Percentiles rank a stretch among this genome's conserved stretches.
phyloP scores from a whole-genome alignment of 2,329 filamentous ascomycete genomes.

The Epichloe uncinata region DNA sequence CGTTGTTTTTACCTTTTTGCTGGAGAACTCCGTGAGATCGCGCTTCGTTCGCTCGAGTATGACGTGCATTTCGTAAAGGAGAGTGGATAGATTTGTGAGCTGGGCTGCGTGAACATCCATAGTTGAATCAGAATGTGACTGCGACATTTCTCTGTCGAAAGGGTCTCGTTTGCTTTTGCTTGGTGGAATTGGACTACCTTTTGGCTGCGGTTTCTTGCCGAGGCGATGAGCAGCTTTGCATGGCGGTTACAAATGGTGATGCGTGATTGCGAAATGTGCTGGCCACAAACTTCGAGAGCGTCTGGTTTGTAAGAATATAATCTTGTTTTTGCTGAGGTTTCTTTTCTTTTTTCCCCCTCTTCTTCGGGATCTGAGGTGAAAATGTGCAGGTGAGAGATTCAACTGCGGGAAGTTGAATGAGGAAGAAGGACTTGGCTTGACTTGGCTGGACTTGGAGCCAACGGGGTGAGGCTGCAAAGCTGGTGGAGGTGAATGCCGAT shows the following conservation, averaged over 20 bases:
- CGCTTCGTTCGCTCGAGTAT: background rate
- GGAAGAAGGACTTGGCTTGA: no score
- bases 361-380: no score
- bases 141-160: background rate
- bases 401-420: no score
- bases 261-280: background rate
- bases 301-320: background rate
- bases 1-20: background rate
- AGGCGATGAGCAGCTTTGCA: background rate
- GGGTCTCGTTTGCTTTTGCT: no score
- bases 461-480: no score
- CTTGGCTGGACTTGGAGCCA: no score
- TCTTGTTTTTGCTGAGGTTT: background rate
- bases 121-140: background rate
- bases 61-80: background rate
- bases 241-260: background rate
- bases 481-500: no score
- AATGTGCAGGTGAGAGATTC: no score
- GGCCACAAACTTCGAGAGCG: background rate
- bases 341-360: background rate
- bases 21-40: background rate
- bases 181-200: no score
- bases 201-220: no score
- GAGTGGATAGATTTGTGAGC: background rate
- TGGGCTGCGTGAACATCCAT: background rate